Conservation (phyloP, 2,329 filamentous ascomycete genomes). For the Hymenoscyphus albidus region DNA sequence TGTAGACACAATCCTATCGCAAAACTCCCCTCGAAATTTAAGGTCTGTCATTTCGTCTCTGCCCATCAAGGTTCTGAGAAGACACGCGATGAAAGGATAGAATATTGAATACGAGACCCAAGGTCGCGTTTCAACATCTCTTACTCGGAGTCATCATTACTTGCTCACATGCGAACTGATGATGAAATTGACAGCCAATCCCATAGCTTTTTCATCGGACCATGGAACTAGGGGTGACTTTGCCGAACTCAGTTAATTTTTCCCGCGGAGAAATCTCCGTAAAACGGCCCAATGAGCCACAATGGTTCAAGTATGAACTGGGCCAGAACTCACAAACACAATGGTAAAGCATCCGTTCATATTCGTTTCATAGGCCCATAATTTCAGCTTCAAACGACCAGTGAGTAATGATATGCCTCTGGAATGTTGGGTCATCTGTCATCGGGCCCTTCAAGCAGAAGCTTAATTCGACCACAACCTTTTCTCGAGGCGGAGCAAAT, state of each 20-base stretch:
- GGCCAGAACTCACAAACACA: not conserved
- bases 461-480: constrained; percentile 19
- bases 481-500: constrained; percentile 10
- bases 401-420: constrained; percentile 4
- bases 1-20: not conserved
- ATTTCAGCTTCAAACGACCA: constrained; percentile 5
- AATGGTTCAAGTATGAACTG: not conserved
- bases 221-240: not conserved
- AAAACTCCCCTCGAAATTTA: not conserved
- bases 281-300: not conserved
- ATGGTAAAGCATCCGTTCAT: not conserved
- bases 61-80: not conserved
- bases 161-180: not conserved
- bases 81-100: not conserved
- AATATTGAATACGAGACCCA: no score
- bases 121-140: not conserved
- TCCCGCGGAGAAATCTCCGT: not conserved
- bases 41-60: not conserved
- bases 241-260: not conserved
- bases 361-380: constrained; percentile 5
- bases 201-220: not conserved
- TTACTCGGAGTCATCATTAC: not conserved
- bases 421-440: not conserved
- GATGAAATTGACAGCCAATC: not conserved
- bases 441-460: constrained; percentile 11